Evolutionary conservation across 2,329 filamentous ascomycete genomes (phyloP).

Genomic region (Microdochium nivale): DNA sequence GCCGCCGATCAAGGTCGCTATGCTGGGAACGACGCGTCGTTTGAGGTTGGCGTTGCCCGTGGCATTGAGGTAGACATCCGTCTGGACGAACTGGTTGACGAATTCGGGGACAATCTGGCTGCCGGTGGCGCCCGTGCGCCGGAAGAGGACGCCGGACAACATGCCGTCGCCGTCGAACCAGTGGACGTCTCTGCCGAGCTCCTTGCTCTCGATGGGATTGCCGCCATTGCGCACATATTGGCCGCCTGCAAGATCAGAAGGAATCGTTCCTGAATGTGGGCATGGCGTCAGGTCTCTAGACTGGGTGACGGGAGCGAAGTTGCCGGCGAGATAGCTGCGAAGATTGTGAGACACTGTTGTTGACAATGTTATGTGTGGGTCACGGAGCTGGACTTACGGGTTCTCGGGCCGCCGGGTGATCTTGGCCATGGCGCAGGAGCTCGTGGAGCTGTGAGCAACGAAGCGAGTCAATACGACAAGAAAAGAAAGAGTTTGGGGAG

Average conservation of each 20-base stretch:
- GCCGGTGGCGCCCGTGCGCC: conserved; percentile 25
- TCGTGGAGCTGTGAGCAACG: neutral
- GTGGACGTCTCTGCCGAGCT: conserved; percentile 54
- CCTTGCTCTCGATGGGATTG: conserved; percentile 55
- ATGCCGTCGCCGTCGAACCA: conserved; percentile 74
- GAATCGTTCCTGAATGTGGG: conserved; percentile 47
- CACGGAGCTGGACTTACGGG: neutral
- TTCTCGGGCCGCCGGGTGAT: neutral
- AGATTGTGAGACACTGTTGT: neutral
- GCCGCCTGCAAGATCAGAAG: conserved; percentile 56
- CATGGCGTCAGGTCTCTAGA: conserved; percentile 49
- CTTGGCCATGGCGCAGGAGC: neutral
- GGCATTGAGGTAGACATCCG: conserved; percentile 53
- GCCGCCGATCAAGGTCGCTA: conserved; percentile 56
- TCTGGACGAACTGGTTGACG: conserved; percentile 61
- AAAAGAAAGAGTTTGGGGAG: neutral
- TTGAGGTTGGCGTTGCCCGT: conserved; percentile 35
- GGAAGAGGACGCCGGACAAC: conserved; percentile 59
- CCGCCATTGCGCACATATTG: conserved; percentile 67
- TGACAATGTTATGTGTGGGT: neutral
- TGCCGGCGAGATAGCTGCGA: conserved; percentile 53
- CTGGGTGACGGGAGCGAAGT: conserved; percentile 58
- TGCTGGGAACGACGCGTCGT: conserved; percentile 56
- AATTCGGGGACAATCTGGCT: conserved; percentile 48
- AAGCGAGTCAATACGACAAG: neutral